A percentile compares a stretch with the other conserved stretches of the same genome.
Evolutionary conservation across 148 eudicot species (phyloP).

Genomic region (Cornus florida): DNA sequence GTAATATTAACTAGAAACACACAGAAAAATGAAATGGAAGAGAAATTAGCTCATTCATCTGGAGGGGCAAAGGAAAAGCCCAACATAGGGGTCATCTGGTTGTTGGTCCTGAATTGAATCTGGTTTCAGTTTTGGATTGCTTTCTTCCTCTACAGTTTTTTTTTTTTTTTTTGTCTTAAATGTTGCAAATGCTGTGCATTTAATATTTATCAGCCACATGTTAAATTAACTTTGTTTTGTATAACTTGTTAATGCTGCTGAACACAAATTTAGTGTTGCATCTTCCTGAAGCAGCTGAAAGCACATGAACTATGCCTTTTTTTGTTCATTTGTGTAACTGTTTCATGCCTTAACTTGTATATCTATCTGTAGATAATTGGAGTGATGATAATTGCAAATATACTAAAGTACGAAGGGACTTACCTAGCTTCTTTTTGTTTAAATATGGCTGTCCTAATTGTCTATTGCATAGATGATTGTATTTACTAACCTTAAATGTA

Average conservation of each 20-base stretch:
- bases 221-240: not conserved
- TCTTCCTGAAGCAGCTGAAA: constrained; percentile 1
- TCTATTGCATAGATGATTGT: not conserved
- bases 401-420: not conserved
- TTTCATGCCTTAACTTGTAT: not conserved
- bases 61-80: not conserved
- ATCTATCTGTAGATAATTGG: not conserved
- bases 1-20: not conserved
- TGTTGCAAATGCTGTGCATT: not conserved
- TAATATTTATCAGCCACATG: not conserved
- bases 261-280: too few species aligned
- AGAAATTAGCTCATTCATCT: not conserved
- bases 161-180: not conserved
- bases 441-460: not conserved
- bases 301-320: not conserved
- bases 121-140: not conserved
- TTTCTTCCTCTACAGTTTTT: too few species aligned
- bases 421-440: not conserved
- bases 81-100: not conserved
- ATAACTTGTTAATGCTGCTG: constrained; percentile 1
- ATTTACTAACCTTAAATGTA: constrained; percentile 5
- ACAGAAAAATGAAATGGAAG: not conserved
- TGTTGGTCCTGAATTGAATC: not conserved
- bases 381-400: not conserved
- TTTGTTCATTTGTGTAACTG: not conserved